Percentiles rank a stretch among this genome's conserved stretches.
Evolutionary conservation across 805 yeast genomes (phyloP).

Genomic region (Saccharomycopsis olivae): DNA sequence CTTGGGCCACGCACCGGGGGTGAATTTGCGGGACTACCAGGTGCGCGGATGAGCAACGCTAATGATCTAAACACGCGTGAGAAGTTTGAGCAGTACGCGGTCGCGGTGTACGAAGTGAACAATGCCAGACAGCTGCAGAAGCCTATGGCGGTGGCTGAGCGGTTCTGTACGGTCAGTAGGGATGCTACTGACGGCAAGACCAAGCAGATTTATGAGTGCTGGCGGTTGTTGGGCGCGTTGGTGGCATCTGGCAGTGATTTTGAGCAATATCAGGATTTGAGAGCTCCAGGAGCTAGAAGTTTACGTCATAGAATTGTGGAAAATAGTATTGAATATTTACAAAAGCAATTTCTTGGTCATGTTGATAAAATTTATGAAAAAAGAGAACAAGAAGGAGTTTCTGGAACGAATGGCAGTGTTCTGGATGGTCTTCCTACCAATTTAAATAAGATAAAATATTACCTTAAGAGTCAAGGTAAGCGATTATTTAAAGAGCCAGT

Average conservation of each 20-base stretch:
- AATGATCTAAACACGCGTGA: constrained; percentile 33
- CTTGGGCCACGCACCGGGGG: constrained; percentile 24
- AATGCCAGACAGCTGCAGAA: constrained; percentile 46
- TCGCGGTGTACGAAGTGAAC: constrained; percentile 58
- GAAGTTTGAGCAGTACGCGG: constrained; percentile 68
- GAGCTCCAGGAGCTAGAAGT: constrained; percentile 26
- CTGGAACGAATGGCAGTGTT: too few species aligned
- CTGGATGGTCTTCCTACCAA: constrained; percentile 66
- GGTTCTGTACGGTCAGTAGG: constrained; percentile 49
- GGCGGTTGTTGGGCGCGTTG: constrained; percentile 51
- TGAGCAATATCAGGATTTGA: constrained; percentile 19
- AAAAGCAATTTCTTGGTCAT: constrained; percentile 66
- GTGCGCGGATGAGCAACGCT: constrained; percentile 24
- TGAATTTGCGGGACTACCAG: constrained; percentile 24
- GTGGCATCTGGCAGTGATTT: constrained; percentile 27
- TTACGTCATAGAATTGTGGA: constrained; percentile 37
- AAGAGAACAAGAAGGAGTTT: constrained; percentile 17
- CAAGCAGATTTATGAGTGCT: constrained; percentile 62
- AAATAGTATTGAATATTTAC: constrained; percentile 53
- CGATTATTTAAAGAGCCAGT: constrained; percentile 39
- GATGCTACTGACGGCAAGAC: constrained; percentile 51
- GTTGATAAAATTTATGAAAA: constrained; percentile 55
- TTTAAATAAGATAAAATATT: constrained; percentile 57
- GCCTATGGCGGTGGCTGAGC: constrained; percentile 47
- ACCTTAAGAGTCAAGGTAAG: constrained; percentile 37